These are phyloP conservation scores for Capsella rubella DNA, from an alignment of 441 rosid species.

Conservation along the genomic window DNA sequence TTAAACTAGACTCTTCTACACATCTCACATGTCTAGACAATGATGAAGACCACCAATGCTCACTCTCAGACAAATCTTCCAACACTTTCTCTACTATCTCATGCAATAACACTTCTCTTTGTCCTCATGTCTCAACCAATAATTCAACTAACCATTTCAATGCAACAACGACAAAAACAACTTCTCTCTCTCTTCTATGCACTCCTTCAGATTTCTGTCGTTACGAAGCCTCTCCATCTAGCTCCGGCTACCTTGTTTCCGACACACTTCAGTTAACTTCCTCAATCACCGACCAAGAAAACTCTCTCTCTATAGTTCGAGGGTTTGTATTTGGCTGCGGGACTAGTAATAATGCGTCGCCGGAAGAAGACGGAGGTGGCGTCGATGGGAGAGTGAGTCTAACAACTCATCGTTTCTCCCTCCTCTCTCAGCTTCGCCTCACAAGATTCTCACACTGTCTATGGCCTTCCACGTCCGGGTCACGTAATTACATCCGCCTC, in stretches of 20 bases:
- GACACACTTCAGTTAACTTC: conserved; percentile 44
- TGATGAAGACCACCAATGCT: conserved; percentile 39
- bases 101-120: conserved; percentile 38
- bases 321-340: conserved; percentile 48
- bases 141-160: conserved; percentile 18
- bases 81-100: conserved; percentile 41
- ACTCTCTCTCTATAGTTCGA: conserved; percentile 34
- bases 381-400: conserved; percentile 44
- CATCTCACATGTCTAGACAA: conserved; percentile 43
- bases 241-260: conserved; percentile 41
- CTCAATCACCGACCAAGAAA: conserved; percentile 44
- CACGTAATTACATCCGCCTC: conserved; percentile 40
- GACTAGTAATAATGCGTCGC: conserved; percentile 19
- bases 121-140: conserved; percentile 31
- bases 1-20: conserved; percentile 46
- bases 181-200: conserved; percentile 37
- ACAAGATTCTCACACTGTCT: conserved; percentile 42
- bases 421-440: conserved; percentile 41
- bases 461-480: conserved; percentile 42
- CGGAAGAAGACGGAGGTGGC: conserved; percentile 28
- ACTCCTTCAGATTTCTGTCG: conserved; percentile 37
- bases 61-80: conserved; percentile 32
- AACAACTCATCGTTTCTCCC: conserved; percentile 40
- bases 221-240: conserved; percentile 36
- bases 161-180: conserved; percentile 16